These are phyloP conservation scores for Nepenthes mirabilis DNA, from an alignment of 148 eudicot genomes.

Conservation along the genomic window DNA sequence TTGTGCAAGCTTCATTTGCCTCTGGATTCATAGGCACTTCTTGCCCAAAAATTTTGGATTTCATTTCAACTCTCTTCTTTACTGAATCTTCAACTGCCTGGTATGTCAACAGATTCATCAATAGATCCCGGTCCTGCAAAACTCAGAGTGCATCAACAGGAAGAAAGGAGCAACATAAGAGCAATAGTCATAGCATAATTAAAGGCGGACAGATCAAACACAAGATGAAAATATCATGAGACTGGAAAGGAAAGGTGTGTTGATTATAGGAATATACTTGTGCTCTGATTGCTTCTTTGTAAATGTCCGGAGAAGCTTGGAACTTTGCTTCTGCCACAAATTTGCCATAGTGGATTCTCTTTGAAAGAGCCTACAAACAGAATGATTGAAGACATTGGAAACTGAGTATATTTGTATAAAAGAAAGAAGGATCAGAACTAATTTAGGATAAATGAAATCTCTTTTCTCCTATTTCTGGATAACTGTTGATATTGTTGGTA, in stretches of 20 bases:
- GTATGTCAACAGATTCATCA: constrained; percentile 72
- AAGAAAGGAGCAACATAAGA: background rate
- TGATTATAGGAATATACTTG: constrained; percentile 26
- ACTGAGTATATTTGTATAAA: background rate
- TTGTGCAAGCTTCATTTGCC: constrained; percentile 28
- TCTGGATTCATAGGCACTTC: constrained; percentile 33
- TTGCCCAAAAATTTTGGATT: constrained; percentile 69
- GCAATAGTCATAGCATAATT: background rate
- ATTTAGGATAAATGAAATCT: background rate
- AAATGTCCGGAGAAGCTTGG: constrained; percentile 64
- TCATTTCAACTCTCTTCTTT: constrained; percentile 63
- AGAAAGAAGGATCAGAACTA: background rate
- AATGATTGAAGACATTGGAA: background rate
- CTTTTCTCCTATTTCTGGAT: background rate
- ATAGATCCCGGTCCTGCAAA: constrained; percentile 43
- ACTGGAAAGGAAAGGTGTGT: background rate
- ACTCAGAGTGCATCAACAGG: background rate
- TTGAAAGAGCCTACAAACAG: constrained; percentile 61
- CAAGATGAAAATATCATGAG: background rate
- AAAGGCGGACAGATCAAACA: background rate
- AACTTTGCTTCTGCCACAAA: constrained; percentile 96
- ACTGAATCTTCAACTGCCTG: constrained; percentile 63
- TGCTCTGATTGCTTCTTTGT: constrained; percentile 59
- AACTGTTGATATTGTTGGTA: background rate
- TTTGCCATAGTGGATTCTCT: constrained; percentile 93